These are phyloP conservation scores for Suillus decipiens DNA, from an alignment of 768 basidiomycete genomes.

Conservation along the genomic window DNA sequence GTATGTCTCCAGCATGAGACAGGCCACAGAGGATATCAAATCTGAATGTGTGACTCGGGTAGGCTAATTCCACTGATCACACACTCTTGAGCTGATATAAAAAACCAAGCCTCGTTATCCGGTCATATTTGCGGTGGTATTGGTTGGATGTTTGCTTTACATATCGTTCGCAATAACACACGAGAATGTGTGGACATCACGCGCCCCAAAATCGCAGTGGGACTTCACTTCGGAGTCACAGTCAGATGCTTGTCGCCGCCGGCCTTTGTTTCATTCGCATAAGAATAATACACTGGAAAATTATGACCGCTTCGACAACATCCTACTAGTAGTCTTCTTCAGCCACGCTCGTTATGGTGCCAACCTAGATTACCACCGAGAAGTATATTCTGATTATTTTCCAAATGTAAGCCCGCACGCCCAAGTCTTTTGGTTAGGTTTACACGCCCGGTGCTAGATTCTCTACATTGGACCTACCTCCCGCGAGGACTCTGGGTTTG, in stretches of 20 bases:
- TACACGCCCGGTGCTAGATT: slow-evolving; percentile 32
- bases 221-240: slow-evolving; percentile 1
- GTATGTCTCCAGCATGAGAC: background rate
- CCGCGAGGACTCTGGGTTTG: slow-evolving; percentile 48
- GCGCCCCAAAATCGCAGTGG: background rate
- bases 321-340: slow-evolving; percentile 51
- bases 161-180: background rate
- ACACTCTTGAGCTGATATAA: background rate
- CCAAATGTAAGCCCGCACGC: slow-evolving; percentile 42
- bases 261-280: slow-evolving; percentile 20
- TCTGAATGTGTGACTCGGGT: slow-evolving; percentile 1
- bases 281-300: slow-evolving; percentile 19
- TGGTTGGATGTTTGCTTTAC: slow-evolving; percentile 1
- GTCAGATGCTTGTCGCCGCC: slow-evolving; percentile 22
- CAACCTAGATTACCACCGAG: slow-evolving; percentile 47
- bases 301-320: slow-evolving; percentile 41
- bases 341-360: slow-evolving; percentile 49
- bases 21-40: background rate
- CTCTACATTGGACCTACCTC: slow-evolving; percentile 49
- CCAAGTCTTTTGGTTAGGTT: background rate
- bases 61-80: background rate
- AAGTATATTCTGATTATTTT: slow-evolving; percentile 50
- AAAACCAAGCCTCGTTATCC: background rate
- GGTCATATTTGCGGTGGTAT: slow-evolving; percentile 5
- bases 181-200: slow-evolving; percentile 6